phyloP scores from a whole-genome alignment of 805 yeast genomes.

The Jamesozyma spencerorum region DNA sequence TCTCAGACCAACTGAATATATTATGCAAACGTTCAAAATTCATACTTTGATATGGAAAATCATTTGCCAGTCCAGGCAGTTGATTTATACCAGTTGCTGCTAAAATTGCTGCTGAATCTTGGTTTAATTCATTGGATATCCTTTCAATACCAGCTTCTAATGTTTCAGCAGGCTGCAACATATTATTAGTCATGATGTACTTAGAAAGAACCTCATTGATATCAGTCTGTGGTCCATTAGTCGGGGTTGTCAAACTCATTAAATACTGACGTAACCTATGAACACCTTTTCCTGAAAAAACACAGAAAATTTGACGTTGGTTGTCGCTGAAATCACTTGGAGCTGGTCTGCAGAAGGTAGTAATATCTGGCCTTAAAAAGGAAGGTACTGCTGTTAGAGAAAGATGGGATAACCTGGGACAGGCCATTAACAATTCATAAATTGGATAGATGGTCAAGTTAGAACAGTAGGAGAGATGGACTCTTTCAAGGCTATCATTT shows the following conservation, averaged over 20 bases:
- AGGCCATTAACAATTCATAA: conserved; percentile 58
- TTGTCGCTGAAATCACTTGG: conserved; percentile 85
- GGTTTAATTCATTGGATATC: conserved; percentile 23
- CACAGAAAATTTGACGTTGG: conserved; percentile 82
- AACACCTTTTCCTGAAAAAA: conserved; percentile 87
- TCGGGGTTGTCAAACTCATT: conserved; percentile 33
- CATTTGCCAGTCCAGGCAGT: conserved; percentile 23
- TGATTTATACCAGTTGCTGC: conserved; percentile 29
- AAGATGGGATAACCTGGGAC: conserved; percentile 82
- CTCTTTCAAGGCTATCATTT: conserved; percentile 81
- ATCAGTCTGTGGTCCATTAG: conserved; percentile 29
- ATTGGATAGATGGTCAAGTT: conserved; percentile 73
- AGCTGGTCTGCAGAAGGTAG: conserved; percentile 81
- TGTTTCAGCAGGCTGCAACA: conserved; percentile 20
- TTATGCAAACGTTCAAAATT: conserved; percentile 25
- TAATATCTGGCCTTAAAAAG: conserved; percentile 78
- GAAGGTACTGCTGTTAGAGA: conserved; percentile 87
- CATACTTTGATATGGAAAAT: conserved; percentile 25
- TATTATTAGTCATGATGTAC: conserved; percentile 22
- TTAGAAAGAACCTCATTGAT: conserved; percentile 26
- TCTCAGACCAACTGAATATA: conserved; percentile 20
- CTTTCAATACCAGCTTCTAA: conserved; percentile 24
- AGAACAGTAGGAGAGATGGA: conserved; percentile 86
- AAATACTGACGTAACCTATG: conserved; percentile 62
- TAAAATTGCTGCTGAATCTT: conserved; percentile 29